These are phyloP conservation scores for Meira nashicola DNA, from an alignment of 1,284 basidiomycete genomes.

Conservation along the genomic window DNA sequence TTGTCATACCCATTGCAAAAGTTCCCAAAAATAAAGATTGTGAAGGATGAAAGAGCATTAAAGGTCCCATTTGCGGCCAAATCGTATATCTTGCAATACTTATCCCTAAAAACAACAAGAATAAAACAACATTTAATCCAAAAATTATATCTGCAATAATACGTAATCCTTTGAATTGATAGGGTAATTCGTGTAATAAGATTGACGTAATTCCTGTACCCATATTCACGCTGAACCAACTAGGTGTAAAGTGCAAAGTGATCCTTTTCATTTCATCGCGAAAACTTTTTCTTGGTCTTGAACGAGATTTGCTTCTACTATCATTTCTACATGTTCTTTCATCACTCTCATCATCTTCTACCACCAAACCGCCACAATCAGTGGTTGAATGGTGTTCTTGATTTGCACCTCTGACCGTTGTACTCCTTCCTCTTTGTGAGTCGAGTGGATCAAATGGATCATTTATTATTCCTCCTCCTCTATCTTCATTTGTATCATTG, in stretches of 20 bases:
- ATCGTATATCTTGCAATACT: conserved; percentile 55
- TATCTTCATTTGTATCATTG: too few species aligned
- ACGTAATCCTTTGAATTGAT: conserved; percentile 54
- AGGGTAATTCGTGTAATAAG: conserved; percentile 56
- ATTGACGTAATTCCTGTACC: conserved; percentile 57
- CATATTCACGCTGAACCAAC: conserved; percentile 48
- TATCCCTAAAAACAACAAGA: conserved; percentile 59
- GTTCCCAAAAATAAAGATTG: conserved; percentile 67
- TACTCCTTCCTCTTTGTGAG: too few species aligned
- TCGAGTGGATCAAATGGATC: too few species aligned
- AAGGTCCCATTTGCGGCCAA: conserved; percentile 60
- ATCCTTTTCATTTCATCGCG: conserved; percentile 1
- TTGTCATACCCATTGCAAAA: conserved; percentile 67
- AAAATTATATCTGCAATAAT: conserved; percentile 59
- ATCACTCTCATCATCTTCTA: too few species aligned
- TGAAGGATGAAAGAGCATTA: conserved; percentile 62
- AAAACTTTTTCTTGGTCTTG: too few species aligned
- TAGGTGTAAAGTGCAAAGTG: conserved; percentile 31
- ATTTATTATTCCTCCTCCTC: too few species aligned
- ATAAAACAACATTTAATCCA: conserved; percentile 65
- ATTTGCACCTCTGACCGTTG: too few species aligned
- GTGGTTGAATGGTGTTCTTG: too few species aligned
- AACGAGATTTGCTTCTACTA: too few species aligned
- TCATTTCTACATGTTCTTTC: too few species aligned
- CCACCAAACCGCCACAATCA: too few species aligned